Evolutionary conservation across 2,329 filamentous ascomycete genomes (phyloP).

Genomic region (Penicillium sp.): DNA sequence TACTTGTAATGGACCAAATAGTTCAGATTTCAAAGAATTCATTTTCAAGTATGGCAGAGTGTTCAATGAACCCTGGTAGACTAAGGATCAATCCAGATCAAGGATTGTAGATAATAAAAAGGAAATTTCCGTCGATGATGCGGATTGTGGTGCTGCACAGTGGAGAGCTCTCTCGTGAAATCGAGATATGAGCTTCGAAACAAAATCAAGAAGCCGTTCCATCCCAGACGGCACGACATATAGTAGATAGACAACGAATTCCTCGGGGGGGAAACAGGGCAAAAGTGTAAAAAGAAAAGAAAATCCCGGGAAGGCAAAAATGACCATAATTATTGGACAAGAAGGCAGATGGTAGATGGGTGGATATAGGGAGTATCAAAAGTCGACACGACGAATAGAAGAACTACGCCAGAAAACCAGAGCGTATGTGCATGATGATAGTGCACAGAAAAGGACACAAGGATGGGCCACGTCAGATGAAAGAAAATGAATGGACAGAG

Average conservation of each 20-base stretch:
- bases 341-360: constrained; percentile 14
- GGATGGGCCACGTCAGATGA: constrained; percentile 17
- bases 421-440: constrained; percentile 16
- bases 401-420: constrained; percentile 24
- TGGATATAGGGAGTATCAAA: constrained; percentile 29
- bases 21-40: constrained; percentile 13
- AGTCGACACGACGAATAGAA: constrained; percentile 21
- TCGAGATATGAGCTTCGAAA: constrained; percentile 6
- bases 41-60: constrained; percentile 23
- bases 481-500: constrained; percentile 16
- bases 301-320: constrained; percentile 7
- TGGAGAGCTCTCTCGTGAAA: constrained; percentile 16
- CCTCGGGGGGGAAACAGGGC: constrained; percentile 4
- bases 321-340: constrained; percentile 19
- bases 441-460: constrained; percentile 12
- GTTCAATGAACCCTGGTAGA: constrained; percentile 12
- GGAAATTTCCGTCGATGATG: constrained; percentile 19
- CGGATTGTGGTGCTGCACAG: constrained; percentile 23
- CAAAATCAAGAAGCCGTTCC: constrained; percentile 18
- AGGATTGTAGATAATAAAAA: constrained; percentile 31
- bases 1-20: not conserved
- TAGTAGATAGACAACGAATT: constrained; percentile 13
- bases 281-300: constrained; percentile 1
- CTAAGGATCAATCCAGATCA: constrained; percentile 21
- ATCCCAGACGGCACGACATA: constrained; percentile 26